Base-by-base conservation (phyloP, 352 stramenopile genomes). In the Pythium sukuiense region DNA sequence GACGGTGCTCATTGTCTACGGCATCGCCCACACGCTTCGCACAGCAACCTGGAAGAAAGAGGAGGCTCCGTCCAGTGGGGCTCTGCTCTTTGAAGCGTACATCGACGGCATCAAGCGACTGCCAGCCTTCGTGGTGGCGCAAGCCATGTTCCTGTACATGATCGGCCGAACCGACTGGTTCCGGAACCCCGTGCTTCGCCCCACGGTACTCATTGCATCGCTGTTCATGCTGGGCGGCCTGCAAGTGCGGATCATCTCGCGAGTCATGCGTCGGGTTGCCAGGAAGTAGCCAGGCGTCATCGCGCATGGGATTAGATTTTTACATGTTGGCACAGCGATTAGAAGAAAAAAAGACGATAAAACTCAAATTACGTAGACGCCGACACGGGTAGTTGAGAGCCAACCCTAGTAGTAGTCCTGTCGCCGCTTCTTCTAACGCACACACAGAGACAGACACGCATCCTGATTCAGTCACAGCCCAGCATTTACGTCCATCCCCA, bases 131-230 rank as follows among this genome's bases (percentile, higher is more conserved):
- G 33, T 90, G 24, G 37, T 73, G 5, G 60, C 78, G 13, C 81
- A 90, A 63, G 48, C 81, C 16, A 48, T 78, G 57, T 82, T 91
- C 55, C 76, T 93, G 7, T 87, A 85, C 71, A 70, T 83, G 50
- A 65, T 88, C 16, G 81, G 80, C 0, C 81, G 81, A 24, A 90
- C 79, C 0, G 85, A 93, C 67, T 77, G 69, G 74, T 89, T 93
- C 59, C 73, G 77, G 72, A 90, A 93, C 71, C 85, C 85, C 1
- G 85, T 93, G 68, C 67, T 93, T 9, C 85, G 85, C 37, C 85
- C 85, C 37, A 72, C 88, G 6, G 81, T 89, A 65, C 77, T 83
- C n/a, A 84, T 86, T 63, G 59, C 70, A 67, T 72, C 84, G 48
- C 68, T 89, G 24, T 72, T 55, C 6, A 64, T 71, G 11, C 50